Percentiles rank a stretch among this genome's conserved stretches.
phyloP scores from a whole-genome alignment of 2,329 filamentous ascomycete species.

The Metarhizium anisopliae region DNA sequence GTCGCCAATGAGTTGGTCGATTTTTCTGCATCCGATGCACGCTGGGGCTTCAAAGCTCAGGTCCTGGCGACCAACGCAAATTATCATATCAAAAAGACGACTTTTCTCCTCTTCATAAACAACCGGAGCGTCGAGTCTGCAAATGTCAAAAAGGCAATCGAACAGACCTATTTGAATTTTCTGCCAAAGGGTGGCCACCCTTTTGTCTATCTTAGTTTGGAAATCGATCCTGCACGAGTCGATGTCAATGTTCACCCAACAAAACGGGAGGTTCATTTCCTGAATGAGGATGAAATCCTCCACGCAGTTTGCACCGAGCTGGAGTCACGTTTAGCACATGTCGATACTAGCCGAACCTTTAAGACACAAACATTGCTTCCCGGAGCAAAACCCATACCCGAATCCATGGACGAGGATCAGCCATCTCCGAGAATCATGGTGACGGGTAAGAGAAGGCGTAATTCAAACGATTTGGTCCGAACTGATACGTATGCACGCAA shows the following conservation, averaged over 20 bases:
- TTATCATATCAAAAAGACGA: slow-evolving; percentile 85
- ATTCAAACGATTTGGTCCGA: slow-evolving; percentile 71
- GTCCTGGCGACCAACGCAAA: slow-evolving; percentile 89
- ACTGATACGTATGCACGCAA: slow-evolving; percentile 86
- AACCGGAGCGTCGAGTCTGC: slow-evolving; percentile 88
- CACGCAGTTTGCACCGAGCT: slow-evolving; percentile 77
- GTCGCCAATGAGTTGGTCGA: slow-evolving; percentile 84
- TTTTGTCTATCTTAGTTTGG: slow-evolving; percentile 84
- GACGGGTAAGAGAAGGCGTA: slow-evolving; percentile 30
- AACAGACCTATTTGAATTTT: slow-evolving; percentile 81
- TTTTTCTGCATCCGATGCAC: slow-evolving; percentile 61
- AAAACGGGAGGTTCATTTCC: slow-evolving; percentile 91
- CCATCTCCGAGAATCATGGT: slow-evolving; percentile 23
- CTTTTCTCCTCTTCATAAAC: slow-evolving; percentile 88
- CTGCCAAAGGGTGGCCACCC: slow-evolving; percentile 91
- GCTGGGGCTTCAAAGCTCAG: slow-evolving; percentile 75
- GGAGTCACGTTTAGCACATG: slow-evolving; percentile 66
- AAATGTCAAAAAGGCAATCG: slow-evolving; percentile 78
- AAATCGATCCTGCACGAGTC: slow-evolving; percentile 84
- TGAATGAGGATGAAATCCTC: slow-evolving; percentile 95
- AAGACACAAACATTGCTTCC: slow-evolving; percentile 86
- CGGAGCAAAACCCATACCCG: slow-evolving; percentile 36
- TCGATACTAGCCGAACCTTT: slow-evolving; percentile 91
- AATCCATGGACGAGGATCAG: slow-evolving; percentile 18
- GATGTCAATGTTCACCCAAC: slow-evolving; percentile 98